A percentile compares a stretch with the other conserved stretches of the same genome.
These are phyloP conservation scores for Fusarium tuaranense DNA, from an alignment of 2,329 filamentous ascomycete genomes.

Conservation along the genomic window DNA sequence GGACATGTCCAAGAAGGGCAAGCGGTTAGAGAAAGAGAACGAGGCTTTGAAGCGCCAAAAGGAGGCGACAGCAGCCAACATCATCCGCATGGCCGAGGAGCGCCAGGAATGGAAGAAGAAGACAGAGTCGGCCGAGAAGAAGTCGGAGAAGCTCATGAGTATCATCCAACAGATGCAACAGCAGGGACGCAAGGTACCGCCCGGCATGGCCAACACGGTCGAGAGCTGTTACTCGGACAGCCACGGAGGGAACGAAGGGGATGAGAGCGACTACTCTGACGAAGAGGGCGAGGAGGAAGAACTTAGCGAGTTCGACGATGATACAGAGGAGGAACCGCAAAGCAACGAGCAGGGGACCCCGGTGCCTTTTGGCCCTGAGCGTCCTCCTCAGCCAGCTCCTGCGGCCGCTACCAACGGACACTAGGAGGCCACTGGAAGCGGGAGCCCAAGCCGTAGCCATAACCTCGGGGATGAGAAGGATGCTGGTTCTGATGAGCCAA, in stretches of 20 bases:
- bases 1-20: constrained; percentile 99
- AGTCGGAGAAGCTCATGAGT: constrained; percentile 91
- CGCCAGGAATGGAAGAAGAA: constrained; percentile 86
- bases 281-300: constrained; percentile 72
- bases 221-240: constrained; percentile 70
- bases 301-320: constrained; percentile 74
- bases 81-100: constrained; percentile 97
- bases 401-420: constrained; percentile 58
- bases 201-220: constrained; percentile 71
- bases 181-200: constrained; percentile 82
- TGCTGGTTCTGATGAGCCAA: neutral
- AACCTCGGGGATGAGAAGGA: neutral
- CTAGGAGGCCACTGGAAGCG: constrained; percentile 48
- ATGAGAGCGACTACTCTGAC: constrained; percentile 74
- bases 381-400: constrained; percentile 55
- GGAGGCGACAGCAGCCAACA: constrained; percentile 92
- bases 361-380: constrained; percentile 61
- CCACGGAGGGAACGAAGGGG: constrained; percentile 61
- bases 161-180: constrained; percentile 97
- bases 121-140: constrained; percentile 65
- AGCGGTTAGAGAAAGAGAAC: constrained; percentile 96
- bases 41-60: constrained; percentile 91
- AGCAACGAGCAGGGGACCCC: constrained; percentile 50
- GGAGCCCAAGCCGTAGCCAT: constrained; percentile 25
- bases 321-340: constrained; percentile 64